Percentiles rank a stretch among this genome's conserved stretches.
Evolutionary conservation across 495 filamentous ascomycete species (phyloP).

Genomic region (Penicillium steckii): DNA sequence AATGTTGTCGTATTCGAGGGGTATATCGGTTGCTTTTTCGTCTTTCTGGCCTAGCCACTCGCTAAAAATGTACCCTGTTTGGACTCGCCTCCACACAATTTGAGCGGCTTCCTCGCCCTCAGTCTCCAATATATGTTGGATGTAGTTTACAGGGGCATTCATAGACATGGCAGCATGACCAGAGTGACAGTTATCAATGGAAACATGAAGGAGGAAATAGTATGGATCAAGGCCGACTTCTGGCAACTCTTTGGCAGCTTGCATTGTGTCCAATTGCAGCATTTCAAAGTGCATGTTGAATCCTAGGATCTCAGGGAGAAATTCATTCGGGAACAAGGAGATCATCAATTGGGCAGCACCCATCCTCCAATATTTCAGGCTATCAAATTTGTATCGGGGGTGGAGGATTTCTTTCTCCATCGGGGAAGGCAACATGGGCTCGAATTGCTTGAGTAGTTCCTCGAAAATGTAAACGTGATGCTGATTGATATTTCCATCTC

Average conservation of each 20-base stretch:
- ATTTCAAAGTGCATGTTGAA: constrained; percentile 52
- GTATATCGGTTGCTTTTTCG: background rate
- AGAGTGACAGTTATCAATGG: constrained; percentile 50
- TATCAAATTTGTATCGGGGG: constrained; percentile 27
- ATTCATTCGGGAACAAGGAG: constrained; percentile 46
- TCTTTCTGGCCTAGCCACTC: constrained; percentile 13
- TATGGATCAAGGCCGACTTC: constrained; percentile 44
- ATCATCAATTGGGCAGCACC: constrained; percentile 47
- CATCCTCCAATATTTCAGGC: constrained; percentile 40
- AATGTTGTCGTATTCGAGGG: background rate
- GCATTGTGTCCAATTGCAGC: constrained; percentile 40
- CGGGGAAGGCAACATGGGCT: constrained; percentile 21
- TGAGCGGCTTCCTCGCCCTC: constrained; percentile 23
- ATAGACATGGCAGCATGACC: constrained; percentile 51
- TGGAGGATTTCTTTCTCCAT: constrained; percentile 33
- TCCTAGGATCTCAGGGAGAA: constrained; percentile 51
- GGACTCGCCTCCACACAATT: constrained; percentile 45
- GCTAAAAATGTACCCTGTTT: constrained; percentile 45
- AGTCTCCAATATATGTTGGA: constrained; percentile 27
- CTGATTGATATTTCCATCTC: constrained; percentile 45
- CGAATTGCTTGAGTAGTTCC: constrained; percentile 36
- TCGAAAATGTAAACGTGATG: constrained; percentile 48
- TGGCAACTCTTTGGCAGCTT: constrained; percentile 40
- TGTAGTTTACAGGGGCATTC: constrained; percentile 33
- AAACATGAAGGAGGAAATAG: constrained; percentile 51